Evolutionary conservation across 2,329 filamentous ascomycete genomes (phyloP).

Genomic region (Penicillium crustosum): DNA sequence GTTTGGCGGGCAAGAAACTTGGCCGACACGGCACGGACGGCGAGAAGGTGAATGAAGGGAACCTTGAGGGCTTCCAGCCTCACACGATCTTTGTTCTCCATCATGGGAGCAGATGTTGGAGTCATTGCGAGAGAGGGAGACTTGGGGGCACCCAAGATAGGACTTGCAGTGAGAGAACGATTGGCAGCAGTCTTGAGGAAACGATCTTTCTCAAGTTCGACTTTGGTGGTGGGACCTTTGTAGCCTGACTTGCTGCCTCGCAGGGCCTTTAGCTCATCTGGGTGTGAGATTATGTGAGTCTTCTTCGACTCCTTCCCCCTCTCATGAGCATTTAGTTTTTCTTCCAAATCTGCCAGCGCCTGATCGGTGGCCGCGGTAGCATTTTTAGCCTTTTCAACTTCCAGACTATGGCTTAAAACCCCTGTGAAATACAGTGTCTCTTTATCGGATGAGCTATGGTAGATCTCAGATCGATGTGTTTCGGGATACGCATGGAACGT

Average conservation of each 20-base stretch:
- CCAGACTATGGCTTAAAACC: constrained; percentile 57
- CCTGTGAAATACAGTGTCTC: constrained; percentile 56
- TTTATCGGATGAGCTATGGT: constrained; percentile 47
- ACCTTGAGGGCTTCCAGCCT: constrained; percentile 47
- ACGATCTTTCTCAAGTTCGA: constrained; percentile 44
- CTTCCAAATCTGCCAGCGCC: constrained; percentile 60
- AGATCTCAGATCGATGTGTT: constrained; percentile 59
- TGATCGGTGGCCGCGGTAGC: constrained; percentile 58
- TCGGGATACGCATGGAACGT: constrained; percentile 55
- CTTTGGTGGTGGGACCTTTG: constrained; percentile 38
- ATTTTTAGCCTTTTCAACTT: constrained; percentile 55
- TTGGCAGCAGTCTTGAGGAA: constrained; percentile 40
- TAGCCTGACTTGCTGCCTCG: constrained; percentile 35
- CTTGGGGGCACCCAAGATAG: constrained; percentile 38
- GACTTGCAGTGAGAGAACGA: constrained; percentile 45
- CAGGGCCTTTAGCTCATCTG: constrained; percentile 40
- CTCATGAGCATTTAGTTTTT: constrained; percentile 58
- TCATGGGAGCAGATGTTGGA: constrained; percentile 45
- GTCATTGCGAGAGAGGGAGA: constrained; percentile 41
- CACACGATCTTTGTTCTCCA: constrained; percentile 38
- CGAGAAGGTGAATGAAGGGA: constrained; percentile 55
- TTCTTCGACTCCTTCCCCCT: constrained; percentile 62
- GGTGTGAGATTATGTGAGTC: constrained; percentile 42
- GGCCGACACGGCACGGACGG: constrained; percentile 50
- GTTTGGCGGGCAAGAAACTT: constrained; percentile 51